A percentile compares a stretch with the other conserved stretches of the same genome.
Evolutionary conservation across 495 filamentous ascomycete genomes (phyloP).

Genomic region (Astrothelium macrocarpum): DNA sequence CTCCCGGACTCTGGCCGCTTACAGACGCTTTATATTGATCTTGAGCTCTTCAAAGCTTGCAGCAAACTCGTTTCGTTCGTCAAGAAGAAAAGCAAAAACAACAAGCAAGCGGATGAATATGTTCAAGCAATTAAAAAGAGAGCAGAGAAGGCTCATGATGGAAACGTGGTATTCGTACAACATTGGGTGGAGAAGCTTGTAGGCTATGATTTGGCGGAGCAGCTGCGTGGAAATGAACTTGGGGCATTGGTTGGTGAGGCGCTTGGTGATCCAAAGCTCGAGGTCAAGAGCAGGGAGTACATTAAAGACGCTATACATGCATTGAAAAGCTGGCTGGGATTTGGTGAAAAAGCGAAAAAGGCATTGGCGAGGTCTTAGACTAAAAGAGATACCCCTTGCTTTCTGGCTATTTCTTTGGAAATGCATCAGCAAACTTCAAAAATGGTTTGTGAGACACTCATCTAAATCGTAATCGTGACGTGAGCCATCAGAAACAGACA

Average conservation of each 20-base stretch:
- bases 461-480: too few relatives aligned
- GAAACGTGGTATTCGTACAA: neutral
- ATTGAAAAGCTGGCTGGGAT: neutral
- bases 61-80: neutral
- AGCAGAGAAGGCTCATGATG: neutral
- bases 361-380: neutral
- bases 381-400: neutral
- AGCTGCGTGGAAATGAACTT: neutral
- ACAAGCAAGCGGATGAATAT: neutral
- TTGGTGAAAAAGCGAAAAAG: neutral
- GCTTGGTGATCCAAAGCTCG: neutral
- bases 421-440: too few relatives aligned
- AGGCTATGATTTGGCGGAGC: neutral
- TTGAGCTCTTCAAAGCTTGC: slow-evolving; percentile 1
- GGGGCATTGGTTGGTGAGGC: neutral
- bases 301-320: neutral
- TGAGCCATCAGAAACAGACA: too few relatives aligned
- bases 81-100: neutral
- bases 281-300: neutral
- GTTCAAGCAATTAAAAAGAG: neutral
- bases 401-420: neutral
- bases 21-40: neutral
- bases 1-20: neutral
- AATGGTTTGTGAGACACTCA: too few relatives aligned
- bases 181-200: neutral